A percentile compares a stretch with the other conserved stretches of the same genome.
These are phyloP conservation scores for Vanrija sp. DNA, from an alignment of 1,284 basidiomycete genomes.

Conservation along the genomic window DNA sequence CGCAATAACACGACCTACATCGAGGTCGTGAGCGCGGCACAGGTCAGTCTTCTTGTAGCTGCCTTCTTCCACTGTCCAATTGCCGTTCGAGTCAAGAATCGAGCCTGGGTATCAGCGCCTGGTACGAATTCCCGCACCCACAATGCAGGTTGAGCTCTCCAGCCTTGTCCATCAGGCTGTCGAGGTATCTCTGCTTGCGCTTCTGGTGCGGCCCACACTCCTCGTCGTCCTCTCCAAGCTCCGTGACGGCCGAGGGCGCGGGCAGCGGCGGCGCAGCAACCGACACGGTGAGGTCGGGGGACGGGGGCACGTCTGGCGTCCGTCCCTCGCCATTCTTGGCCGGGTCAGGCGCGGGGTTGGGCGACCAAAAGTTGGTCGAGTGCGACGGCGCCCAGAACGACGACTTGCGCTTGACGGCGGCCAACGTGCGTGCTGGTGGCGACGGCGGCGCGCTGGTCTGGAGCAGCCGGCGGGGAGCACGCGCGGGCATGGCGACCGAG, in stretches of 20 bases:
- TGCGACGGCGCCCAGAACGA: slow-evolving; percentile 26
- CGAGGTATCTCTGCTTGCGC: slow-evolving; percentile 37
- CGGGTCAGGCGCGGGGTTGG: slow-evolving; percentile 2
- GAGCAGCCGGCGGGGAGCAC: not conserved
- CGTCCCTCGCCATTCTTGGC: not conserved
- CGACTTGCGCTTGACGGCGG: slow-evolving; percentile 5
- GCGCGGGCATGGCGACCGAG: not conserved
- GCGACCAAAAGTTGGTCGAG: slow-evolving; percentile 6
- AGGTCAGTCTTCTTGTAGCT: slow-evolving; percentile 86
- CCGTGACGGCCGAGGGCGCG: slow-evolving; percentile 5
- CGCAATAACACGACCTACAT: slow-evolving; percentile 58
- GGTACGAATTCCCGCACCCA: slow-evolving; percentile 16
- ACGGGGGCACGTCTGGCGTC: slow-evolving; percentile 1
- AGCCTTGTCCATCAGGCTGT: slow-evolving; percentile 48
- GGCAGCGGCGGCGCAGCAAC: slow-evolving; percentile 7
- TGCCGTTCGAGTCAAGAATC: slow-evolving; percentile 77
- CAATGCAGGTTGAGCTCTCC: slow-evolving; percentile 46
- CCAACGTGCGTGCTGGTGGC: slow-evolving; percentile 1
- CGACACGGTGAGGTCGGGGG: slow-evolving; percentile 2
- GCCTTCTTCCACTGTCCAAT: slow-evolving; percentile 83
- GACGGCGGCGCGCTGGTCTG: not conserved
- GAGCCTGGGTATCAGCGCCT: slow-evolving; percentile 59
- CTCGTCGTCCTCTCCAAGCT: slow-evolving; percentile 1
- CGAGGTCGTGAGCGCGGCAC: slow-evolving; percentile 78
- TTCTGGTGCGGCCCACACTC: slow-evolving; percentile 5